These are phyloP conservation scores for Didymosphaeria variabile DNA, from an alignment of 2,329 filamentous ascomycete species.

Conservation along the genomic window DNA sequence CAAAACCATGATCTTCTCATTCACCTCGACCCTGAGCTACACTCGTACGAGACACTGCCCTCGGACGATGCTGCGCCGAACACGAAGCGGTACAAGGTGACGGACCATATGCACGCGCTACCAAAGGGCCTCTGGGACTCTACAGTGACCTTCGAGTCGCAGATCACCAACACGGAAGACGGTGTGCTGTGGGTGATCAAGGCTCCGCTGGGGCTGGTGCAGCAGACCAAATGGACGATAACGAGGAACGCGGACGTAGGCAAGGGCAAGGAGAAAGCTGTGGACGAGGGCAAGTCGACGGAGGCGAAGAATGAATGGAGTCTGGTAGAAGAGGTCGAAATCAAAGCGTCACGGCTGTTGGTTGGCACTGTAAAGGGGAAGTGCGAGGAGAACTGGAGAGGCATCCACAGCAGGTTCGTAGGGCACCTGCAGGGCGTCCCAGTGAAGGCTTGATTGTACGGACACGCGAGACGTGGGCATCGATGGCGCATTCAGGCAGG, in stretches of 20 bases:
- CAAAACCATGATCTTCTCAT: constrained; percentile 50
- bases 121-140: constrained; percentile 48
- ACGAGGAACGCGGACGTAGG: constrained; percentile 30
- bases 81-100: constrained; percentile 49
- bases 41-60: constrained; percentile 41
- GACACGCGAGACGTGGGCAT: background rate
- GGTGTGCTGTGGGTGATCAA: constrained; percentile 47
- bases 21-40: constrained; percentile 48
- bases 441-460: constrained; percentile 16
- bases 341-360: constrained; percentile 43
- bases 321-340: constrained; percentile 49
- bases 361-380: constrained; percentile 48
- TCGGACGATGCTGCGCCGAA: constrained; percentile 27
- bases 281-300: constrained; percentile 12
- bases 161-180: constrained; percentile 45
- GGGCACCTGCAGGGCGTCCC: constrained; percentile 30
- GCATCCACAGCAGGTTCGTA: constrained; percentile 43
- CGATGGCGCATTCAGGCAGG: background rate
- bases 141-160: constrained; percentile 44
- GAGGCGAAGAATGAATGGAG: constrained; percentile 38
- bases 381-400: constrained; percentile 48
- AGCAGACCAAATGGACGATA: constrained; percentile 44
- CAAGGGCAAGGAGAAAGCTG: constrained; percentile 23
- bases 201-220: constrained; percentile 46
- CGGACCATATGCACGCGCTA: constrained; percentile 49